A percentile compares a stretch with the other conserved stretches of the same genome.
phyloP scores from a whole-genome alignment of 2,329 filamentous ascomycete species.

The Davidsoniella eucalypti region DNA sequence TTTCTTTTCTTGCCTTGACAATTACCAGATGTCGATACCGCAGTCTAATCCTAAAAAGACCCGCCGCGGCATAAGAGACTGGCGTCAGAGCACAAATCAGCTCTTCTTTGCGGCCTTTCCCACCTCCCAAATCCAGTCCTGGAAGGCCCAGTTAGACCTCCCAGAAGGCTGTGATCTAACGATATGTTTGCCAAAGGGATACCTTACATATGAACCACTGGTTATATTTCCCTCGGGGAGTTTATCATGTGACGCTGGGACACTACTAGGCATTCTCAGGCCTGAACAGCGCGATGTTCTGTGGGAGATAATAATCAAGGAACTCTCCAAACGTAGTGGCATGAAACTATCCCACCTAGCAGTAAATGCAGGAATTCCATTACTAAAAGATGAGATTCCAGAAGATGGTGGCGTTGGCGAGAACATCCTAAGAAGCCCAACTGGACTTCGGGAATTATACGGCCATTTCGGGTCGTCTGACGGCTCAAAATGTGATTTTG shows the following conservation, averaged over 20 bases:
- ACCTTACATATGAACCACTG: conserved; percentile 45
- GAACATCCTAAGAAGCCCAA: conserved; percentile 61
- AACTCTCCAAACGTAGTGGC: conserved; percentile 27
- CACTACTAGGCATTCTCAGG: conserved; percentile 19
- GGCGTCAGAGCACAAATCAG: conserved; percentile 3
- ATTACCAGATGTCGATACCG: neutral
- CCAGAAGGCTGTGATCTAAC: neutral
- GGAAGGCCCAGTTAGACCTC: neutral
- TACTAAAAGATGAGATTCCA: conserved; percentile 15
- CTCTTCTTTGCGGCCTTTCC: conserved; percentile 5
- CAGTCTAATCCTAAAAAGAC: neutral
- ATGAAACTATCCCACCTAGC: conserved; percentile 38
- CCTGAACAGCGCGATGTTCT: conserved; percentile 20
- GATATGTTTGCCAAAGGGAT: conserved; percentile 22
- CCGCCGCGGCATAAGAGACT: conserved; percentile 8
- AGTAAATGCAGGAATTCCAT: conserved; percentile 45
- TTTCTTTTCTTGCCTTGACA: too few species aligned
- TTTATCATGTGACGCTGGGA: conserved; percentile 30
- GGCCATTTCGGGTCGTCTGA: conserved; percentile 54
- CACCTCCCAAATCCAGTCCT: neutral
- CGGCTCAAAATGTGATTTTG: conserved; percentile 34
- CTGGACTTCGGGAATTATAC: conserved; percentile 49
- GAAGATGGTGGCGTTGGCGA: conserved; percentile 21
- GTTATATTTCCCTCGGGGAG: conserved; percentile 42
- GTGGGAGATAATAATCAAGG: conserved; percentile 32